A percentile compares a stretch with the other conserved stretches of the same genome.
These are phyloP conservation scores for Leccinum arenicola DNA, from an alignment of 768 basidiomycete genomes.

Conservation along the genomic window DNA sequence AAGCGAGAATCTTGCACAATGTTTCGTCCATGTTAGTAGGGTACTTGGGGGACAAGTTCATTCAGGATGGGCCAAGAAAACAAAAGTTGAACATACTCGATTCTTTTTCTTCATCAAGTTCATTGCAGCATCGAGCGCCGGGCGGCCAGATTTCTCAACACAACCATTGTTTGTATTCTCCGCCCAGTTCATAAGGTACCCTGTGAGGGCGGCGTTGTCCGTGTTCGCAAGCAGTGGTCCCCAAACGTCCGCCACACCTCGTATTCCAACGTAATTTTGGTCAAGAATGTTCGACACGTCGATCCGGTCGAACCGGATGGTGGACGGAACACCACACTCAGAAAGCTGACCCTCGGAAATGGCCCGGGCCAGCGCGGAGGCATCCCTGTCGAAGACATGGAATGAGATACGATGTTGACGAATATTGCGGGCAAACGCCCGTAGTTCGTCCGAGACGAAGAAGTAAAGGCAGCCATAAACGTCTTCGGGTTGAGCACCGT, in stretches of 20 bases:
- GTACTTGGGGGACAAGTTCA: conserved; percentile 11
- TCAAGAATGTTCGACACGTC: conserved; percentile 38
- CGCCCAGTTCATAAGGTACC: conserved; percentile 50
- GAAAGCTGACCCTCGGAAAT: conserved; percentile 25
- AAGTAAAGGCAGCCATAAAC: conserved; percentile 52
- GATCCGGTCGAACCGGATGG: conserved; percentile 41
- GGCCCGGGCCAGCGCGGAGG: conserved; percentile 38
- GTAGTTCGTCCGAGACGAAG: conserved; percentile 39
- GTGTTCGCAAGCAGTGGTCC: conserved; percentile 32
- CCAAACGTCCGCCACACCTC: conserved; percentile 35
- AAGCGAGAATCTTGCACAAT: conserved; percentile 1
- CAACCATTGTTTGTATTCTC: not conserved
- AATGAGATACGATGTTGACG: conserved; percentile 35
- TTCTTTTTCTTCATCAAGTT: conserved; percentile 12
- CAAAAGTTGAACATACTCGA: conserved; percentile 12
- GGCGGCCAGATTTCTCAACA: conserved; percentile 8
- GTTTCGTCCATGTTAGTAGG: not conserved
- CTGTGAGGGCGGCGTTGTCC: conserved; percentile 34
- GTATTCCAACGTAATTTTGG: conserved; percentile 33
- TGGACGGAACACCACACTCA: conserved; percentile 21
- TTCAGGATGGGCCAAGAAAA: not conserved
- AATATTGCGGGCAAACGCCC: conserved; percentile 35
- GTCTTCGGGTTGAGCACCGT: conserved; percentile 41
- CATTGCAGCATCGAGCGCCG: not conserved
- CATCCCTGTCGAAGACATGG: conserved; percentile 35